Conservation (phyloP, 306 rosid genomes). For the Glycyrrhiza uralensis region DNA sequence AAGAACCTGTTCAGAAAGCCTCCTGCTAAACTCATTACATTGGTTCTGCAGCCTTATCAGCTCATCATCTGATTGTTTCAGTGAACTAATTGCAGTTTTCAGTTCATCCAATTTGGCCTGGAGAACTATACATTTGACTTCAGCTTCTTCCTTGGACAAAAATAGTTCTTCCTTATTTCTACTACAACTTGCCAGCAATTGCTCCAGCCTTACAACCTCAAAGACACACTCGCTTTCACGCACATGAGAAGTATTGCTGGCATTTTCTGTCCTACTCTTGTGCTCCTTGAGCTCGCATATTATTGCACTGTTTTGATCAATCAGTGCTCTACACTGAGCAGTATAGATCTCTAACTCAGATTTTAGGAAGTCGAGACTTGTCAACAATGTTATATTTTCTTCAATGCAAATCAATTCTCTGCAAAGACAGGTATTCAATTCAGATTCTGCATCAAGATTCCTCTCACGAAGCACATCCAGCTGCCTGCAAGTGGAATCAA, state of each 20-base stretch:
- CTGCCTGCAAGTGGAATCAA: conserved; percentile 45
- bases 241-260: conserved; percentile 27
- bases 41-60: conserved; percentile 49
- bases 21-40: conserved; percentile 58
- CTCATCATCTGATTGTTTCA: conserved; percentile 61
- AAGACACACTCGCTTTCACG: conserved; percentile 36
- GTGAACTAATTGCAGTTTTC: conserved; percentile 38
- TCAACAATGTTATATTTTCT: conserved; percentile 60
- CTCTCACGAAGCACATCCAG: conserved; percentile 45
- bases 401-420: conserved; percentile 52
- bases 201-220: conserved; percentile 66
- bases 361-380: conserved; percentile 50
- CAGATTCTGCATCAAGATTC: conserved; percentile 53
- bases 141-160: conserved; percentile 71
- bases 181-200: conserved; percentile 46
- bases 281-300: conserved; percentile 47
- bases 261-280: conserved; percentile 39
- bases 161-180: conserved; percentile 61
- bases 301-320: conserved; percentile 46
- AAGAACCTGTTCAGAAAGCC: conserved; percentile 83
- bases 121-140: conserved; percentile 64
- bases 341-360: conserved; percentile 54
- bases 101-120: conserved; percentile 68
- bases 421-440: conserved; percentile 44
- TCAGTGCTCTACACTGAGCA: conserved; percentile 48